phyloP scores from a whole-genome alignment of 345 rosid genomes.

The Arabidopsis thaliana region TAIR10.1 NC_003071.7:17664001-17664500 shows the following conservation, averaged over 20 bases:
- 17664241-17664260: neutral
- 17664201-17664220: neutral
- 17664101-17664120: neutral
- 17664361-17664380: neutral
- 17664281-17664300: neutral
- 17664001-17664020: neutral
- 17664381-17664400: neutral
- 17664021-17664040: neutral
- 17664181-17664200: neutral
- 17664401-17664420: neutral
- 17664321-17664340: neutral
- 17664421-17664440: neutral
- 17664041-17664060: constrained; percentile 2
- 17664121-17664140: neutral
- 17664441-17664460: constrained; percentile 9
- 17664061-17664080: constrained; percentile 16
- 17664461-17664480: constrained; percentile 1
- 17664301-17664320: constrained; percentile 24
- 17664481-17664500: constrained; percentile 21
- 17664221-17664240: constrained; percentile 5
- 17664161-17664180: neutral
- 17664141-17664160: constrained; percentile 33
- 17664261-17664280: neutral
- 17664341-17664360: neutral
- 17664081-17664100: neutral